Conservation (phyloP, 441 rosid species). For the Gossypium aridum region DNA sequence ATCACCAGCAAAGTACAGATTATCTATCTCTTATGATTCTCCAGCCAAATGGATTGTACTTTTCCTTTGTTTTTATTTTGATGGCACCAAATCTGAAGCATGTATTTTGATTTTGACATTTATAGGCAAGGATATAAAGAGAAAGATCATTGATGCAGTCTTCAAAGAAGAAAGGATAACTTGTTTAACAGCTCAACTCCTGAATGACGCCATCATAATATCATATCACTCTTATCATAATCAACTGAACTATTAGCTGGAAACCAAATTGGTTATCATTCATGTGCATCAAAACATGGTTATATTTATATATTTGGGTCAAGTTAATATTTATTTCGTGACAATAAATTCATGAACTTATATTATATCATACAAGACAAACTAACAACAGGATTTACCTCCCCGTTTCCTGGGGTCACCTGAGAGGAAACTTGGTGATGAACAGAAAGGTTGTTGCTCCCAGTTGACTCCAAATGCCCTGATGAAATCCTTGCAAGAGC, state of each 20-base stretch:
- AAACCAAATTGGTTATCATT: not conserved
- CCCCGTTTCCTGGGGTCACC: constrained; percentile 47
- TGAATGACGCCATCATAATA: not conserved
- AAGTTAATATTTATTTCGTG: not conserved
- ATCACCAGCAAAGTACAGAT: not conserved
- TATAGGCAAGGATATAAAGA: not conserved
- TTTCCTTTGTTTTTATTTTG: not conserved
- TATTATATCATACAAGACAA: not conserved
- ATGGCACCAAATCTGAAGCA: not conserved
- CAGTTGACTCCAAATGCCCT: constrained; percentile 72
- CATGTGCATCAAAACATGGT: not conserved
- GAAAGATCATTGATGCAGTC: not conserved
- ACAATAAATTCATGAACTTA: not conserved
- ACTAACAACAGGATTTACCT: constrained; percentile 38
- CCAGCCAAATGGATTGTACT: not conserved
- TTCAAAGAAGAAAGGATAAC: not conserved
- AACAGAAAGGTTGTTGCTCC: constrained; percentile 36
- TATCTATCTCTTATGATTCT: not conserved
- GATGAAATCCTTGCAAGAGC: constrained; percentile 85
- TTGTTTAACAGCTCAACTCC: not conserved
- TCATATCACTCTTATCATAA: not conserved
- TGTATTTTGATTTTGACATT: not conserved
- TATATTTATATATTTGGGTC: not conserved
- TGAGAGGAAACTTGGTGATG: constrained; percentile 49
- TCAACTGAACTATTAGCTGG: not conserved